phyloP scores from a whole-genome alignment of 1,139 yeast species.

The Magnusiomyces tetraspermus region DNA sequence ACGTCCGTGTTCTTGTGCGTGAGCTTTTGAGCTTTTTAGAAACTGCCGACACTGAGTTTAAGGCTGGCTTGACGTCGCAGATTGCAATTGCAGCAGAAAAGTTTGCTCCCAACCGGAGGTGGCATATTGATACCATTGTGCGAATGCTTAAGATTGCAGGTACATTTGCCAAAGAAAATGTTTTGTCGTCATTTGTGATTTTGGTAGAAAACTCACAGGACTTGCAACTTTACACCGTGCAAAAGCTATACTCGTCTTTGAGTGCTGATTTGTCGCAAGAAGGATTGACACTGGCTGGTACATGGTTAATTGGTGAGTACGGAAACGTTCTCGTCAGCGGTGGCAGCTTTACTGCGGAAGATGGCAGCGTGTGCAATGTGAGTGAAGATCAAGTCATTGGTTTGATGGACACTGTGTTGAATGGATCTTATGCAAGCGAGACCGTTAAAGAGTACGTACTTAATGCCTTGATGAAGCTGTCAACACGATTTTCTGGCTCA shows the following conservation, averaged over 20 bases:
- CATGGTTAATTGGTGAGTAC: slow-evolving; percentile 90
- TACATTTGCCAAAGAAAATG: slow-evolving; percentile 58
- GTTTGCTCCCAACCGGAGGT: slow-evolving; percentile 58
- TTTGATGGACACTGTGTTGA: slow-evolving; percentile 34
- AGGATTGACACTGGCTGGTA: slow-evolving; percentile 62
- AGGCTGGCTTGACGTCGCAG: slow-evolving; percentile 60
- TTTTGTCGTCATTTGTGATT: slow-evolving; percentile 66
- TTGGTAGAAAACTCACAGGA: slow-evolving; percentile 54
- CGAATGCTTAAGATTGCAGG: slow-evolving; percentile 71
- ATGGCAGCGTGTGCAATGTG: slow-evolving; percentile 30
- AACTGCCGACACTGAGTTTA: slow-evolving; percentile 57
- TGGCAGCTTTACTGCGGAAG: slow-evolving; percentile 36
- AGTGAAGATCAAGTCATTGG: slow-evolving; percentile 29
- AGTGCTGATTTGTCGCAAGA: slow-evolving; percentile 48
- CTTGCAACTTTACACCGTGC: slow-evolving; percentile 48
- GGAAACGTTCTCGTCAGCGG: slow-evolving; percentile 54
- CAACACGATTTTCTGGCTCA: slow-evolving; percentile 50
- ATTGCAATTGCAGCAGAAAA: slow-evolving; percentile 62
- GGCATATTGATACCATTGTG: slow-evolving; percentile 80
- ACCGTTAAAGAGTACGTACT: slow-evolving; percentile 52
- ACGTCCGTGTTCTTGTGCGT: slow-evolving; percentile 67
- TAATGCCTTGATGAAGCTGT: slow-evolving; percentile 69
- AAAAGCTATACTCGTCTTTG: slow-evolving; percentile 46
- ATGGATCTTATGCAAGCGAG: slow-evolving; percentile 39
- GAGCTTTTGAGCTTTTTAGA: slow-evolving; percentile 73